Evolutionary conservation across 192 early-diverging fungal species (phyloP).

Genomic region (Coemansia sp.): DNA sequence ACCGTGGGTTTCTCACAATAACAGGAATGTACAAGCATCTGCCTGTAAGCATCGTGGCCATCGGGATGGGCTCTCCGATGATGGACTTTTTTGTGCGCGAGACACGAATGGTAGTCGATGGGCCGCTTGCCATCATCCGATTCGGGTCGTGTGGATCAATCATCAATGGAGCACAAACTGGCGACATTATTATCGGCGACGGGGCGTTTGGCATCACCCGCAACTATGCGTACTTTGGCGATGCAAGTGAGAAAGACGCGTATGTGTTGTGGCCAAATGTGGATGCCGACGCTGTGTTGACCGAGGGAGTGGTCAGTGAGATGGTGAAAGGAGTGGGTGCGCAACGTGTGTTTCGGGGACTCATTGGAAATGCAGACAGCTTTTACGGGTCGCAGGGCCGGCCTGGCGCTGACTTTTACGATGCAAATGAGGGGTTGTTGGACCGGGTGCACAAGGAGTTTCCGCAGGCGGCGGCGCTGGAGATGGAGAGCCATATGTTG

Average conservation of each 20-base stretch:
- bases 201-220: constrained; percentile 63
- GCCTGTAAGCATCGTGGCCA: constrained; percentile 82
- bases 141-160: constrained; percentile 87
- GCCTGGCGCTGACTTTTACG: constrained; percentile 67
- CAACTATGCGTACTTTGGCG: constrained; percentile 75
- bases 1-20: constrained; percentile 82
- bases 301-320: constrained; percentile 20
- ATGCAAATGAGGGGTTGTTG: constrained; percentile 72
- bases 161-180: constrained; percentile 47
- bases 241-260: constrained; percentile 33
- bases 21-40: constrained; percentile 76
- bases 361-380: constrained; percentile 76
- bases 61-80: constrained; percentile 81
- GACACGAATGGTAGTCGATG: constrained; percentile 71
- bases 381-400: constrained; percentile 89
- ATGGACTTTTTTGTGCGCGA: constrained; percentile 94
- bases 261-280: constrained; percentile 68
- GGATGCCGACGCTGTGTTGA: constrained; percentile 62
- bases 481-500: constrained; percentile 88
- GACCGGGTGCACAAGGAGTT: constrained; percentile 42
- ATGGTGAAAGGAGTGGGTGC: constrained; percentile 38
- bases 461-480: constrained; percentile 50
- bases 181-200: constrained; percentile 70
- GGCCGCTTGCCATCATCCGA: constrained; percentile 76
- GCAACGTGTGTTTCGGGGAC: constrained; percentile 55